These are phyloP conservation scores for Aspergillus cavernicola DNA, from an alignment of 495 filamentous ascomycete genomes.

Conservation along the genomic window DNA sequence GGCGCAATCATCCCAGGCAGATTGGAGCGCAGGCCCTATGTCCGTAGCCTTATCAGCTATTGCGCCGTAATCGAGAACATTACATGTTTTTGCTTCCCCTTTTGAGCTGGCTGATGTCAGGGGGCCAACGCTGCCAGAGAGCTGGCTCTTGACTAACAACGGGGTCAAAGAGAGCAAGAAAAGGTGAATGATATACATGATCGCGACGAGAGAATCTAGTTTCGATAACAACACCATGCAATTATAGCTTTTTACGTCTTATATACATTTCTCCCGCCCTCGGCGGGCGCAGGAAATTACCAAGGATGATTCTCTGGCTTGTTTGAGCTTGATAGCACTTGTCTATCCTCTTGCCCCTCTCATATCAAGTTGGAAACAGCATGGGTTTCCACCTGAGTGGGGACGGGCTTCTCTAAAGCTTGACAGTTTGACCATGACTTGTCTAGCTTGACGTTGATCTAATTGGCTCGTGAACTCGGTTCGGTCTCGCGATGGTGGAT, in stretches of 20 bases:
- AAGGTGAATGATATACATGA: not conserved
- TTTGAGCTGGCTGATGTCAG: constrained; percentile 34
- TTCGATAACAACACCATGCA: no score
- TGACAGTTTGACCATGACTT: not conserved
- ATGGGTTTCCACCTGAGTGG: not conserved
- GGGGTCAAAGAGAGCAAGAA: constrained; percentile 2
- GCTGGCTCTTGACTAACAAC: constrained; percentile 1
- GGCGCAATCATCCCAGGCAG: constrained; percentile 46
- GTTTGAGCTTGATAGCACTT: constrained; percentile 3
- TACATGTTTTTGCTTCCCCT: constrained; percentile 37
- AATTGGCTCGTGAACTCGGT: not conserved
- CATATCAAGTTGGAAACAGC: not conserved
- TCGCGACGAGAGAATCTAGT: not conserved
- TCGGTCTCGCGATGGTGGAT: not conserved
- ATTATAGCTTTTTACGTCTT: not conserved
- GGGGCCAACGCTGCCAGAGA: constrained; percentile 33
- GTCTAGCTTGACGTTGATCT: not conserved
- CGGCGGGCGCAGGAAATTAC: constrained; percentile 1
- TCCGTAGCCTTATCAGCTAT: constrained; percentile 46
- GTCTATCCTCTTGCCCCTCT: not conserved
- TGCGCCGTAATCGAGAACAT: constrained; percentile 49
- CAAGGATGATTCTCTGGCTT: not conserved
- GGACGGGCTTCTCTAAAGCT: constrained; percentile 2
- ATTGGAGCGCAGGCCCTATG: constrained; percentile 40
- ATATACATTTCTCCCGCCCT: not conserved